These are phyloP conservation scores for Brassica balearica DNA, from an alignment of 441 rosid species.

Conservation along the genomic window DNA sequence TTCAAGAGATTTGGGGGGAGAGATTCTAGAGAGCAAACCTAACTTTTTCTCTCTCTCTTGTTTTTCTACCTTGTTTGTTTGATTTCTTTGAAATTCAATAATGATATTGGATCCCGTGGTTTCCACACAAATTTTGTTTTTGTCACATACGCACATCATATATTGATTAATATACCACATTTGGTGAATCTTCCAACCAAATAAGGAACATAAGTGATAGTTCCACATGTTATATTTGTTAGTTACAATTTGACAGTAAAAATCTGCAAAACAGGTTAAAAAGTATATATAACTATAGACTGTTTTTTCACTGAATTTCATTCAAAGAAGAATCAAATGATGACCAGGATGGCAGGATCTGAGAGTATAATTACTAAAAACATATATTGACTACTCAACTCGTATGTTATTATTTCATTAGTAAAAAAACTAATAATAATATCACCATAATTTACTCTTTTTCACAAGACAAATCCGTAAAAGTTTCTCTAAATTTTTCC, in stretches of 20 bases:
- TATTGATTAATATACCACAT: not conserved
- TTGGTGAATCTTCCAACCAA: not conserved
- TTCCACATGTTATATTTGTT: not conserved
- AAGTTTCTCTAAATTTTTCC: not conserved
- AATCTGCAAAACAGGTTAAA: not conserved
- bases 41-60: too few species aligned
- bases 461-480: too few species aligned
- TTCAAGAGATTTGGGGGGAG: too few species aligned
- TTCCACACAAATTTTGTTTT: not conserved
- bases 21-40: too few species aligned
- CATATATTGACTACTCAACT: too few species aligned
- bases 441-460: too few species aligned
- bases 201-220: not conserved
- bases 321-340: not conserved
- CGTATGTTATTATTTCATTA: too few species aligned
- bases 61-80: too few species aligned
- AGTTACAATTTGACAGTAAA: not conserved
- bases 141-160: not conserved
- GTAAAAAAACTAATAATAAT: too few species aligned
- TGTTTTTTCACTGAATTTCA: not conserved
- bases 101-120: not conserved
- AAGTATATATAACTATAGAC: not conserved
- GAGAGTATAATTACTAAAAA: too few species aligned
- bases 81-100: not conserved
- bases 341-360: not conserved